A percentile compares a stretch with the other conserved stretches of the same genome.
Conservation (phyloP, 495 filamentous ascomycete genomes). For the Podospora conica region DNA sequence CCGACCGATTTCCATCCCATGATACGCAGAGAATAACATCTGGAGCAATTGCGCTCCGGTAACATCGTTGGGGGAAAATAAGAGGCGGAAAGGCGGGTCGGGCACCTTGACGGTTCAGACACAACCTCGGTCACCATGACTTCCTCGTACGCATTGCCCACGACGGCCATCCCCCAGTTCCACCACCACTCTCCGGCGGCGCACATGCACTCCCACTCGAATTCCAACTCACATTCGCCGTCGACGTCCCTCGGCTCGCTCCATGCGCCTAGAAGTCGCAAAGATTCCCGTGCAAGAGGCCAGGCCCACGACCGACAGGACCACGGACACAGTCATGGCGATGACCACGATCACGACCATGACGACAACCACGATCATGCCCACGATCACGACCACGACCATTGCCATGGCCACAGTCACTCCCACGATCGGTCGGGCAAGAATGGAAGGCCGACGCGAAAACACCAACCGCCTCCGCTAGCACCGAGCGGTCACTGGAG, state of each 20-base stretch:
- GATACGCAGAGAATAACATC: slow-evolving; percentile 10
- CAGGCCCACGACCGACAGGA: slow-evolving; percentile 22
- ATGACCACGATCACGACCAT: slow-evolving; percentile 35
- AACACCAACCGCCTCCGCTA: slow-evolving; percentile 31
- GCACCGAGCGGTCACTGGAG: slow-evolving; percentile 22
- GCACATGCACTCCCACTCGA: slow-evolving; percentile 28
- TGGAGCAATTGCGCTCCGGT: slow-evolving; percentile 22
- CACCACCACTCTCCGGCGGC: slow-evolving; percentile 26
- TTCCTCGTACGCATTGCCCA: slow-evolving; percentile 46
- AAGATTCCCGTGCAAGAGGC: slow-evolving; percentile 18
- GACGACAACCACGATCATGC: slow-evolving; percentile 29
- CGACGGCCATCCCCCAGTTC: slow-evolving; percentile 42
- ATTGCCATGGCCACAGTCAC: slow-evolving; percentile 35
- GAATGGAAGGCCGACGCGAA: slow-evolving; percentile 25
- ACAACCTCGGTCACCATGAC: slow-evolving; percentile 30
- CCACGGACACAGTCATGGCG: slow-evolving; percentile 23
- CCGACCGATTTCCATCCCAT: slow-evolving; percentile 7
- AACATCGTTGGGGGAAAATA: neutral
- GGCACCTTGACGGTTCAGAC: neutral
- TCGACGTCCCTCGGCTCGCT: slow-evolving; percentile 23
- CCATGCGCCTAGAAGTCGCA: slow-evolving; percentile 19
- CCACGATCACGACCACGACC: slow-evolving; percentile 29
- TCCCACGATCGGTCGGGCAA: slow-evolving; percentile 30
- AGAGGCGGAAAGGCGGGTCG: neutral
- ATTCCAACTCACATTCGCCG: slow-evolving; percentile 36